A percentile compares a stretch with the other conserved stretches of the same genome.
Conservation (phyloP, 2,329 filamentous ascomycete genomes). For the Penicillium aurantiogriseum region DNA sequence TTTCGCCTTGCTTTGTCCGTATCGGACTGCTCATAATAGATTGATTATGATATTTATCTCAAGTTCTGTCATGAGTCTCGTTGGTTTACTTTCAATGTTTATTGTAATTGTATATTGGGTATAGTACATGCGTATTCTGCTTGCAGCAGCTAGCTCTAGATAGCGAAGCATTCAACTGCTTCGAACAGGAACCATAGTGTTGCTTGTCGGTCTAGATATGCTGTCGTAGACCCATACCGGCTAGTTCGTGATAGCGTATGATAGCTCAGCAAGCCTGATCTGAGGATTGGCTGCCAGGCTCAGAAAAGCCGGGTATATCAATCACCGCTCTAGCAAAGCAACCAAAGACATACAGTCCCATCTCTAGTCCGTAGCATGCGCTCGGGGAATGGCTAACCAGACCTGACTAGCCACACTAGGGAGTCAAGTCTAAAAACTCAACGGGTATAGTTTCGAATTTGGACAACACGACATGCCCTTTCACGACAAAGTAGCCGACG, state of each 20-base stretch:
- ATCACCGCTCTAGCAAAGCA: neutral
- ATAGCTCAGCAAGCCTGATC: neutral
- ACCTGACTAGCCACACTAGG: neutral
- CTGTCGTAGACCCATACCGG: neutral
- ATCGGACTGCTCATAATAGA: slow-evolving; percentile 9
- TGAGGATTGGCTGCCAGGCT: neutral
- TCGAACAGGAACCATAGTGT: neutral
- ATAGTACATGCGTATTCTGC: neutral
- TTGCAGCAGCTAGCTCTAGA: neutral
- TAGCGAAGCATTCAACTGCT: neutral
- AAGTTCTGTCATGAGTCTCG: neutral
- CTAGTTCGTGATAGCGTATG: neutral
- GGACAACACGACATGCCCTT: neutral
- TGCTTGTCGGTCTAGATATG: neutral
- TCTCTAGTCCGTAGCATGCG: neutral
- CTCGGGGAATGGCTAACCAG: neutral
- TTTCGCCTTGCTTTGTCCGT: slow-evolving; percentile 1
- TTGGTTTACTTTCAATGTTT: neutral
- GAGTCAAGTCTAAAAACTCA: neutral
- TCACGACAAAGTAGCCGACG: slow-evolving; percentile 3
- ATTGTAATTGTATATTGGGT: neutral
- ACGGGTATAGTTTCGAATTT: neutral
- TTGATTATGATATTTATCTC: slow-evolving; percentile 1
- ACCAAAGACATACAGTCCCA: neutral
- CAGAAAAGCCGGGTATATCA: neutral